Evolutionary conservation across 139 green algal species (phyloP).

Genomic region (Picochlorum sp.): DNA sequence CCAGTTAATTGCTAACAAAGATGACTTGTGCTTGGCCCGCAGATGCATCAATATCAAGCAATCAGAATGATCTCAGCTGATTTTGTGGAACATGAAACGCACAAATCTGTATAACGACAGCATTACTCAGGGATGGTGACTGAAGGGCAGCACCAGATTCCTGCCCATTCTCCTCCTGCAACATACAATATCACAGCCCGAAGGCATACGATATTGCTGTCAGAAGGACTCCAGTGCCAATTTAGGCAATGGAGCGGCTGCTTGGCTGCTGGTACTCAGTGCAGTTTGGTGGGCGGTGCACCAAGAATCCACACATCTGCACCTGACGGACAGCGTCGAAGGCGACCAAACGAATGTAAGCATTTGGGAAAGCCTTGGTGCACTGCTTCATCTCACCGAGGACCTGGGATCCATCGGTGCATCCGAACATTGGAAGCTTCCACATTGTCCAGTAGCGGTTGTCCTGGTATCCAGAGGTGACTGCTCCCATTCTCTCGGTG

Average conservation of each 20-base stretch:
- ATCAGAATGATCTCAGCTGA: slow-evolving; percentile 1
- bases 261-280: slow-evolving; percentile 7
- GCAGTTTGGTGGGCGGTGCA: slow-evolving; percentile 33
- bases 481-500: slow-evolving; percentile 53
- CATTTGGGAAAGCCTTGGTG: slow-evolving; percentile 81
- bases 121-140: too few relatives aligned
- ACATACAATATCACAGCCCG: not conserved
- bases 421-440: slow-evolving; percentile 99
- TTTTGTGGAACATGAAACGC: not conserved
- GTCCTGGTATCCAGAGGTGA: slow-evolving; percentile 60
- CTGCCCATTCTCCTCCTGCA: not conserved
- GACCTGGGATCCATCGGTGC: slow-evolving; percentile 84
- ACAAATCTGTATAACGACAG: not conserved
- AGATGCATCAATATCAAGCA: slow-evolving; percentile 5
- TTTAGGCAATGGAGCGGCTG: slow-evolving; percentile 15
- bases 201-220: not conserved
- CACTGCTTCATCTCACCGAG: slow-evolving; percentile 77
- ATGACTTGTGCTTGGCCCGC: not conserved
- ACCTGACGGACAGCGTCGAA: slow-evolving; percentile 65
- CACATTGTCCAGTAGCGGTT: slow-evolving; percentile 99
- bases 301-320: slow-evolving; percentile 62
- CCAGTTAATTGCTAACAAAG: not conserved
- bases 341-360: slow-evolving; percentile 87
- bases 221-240: not conserved
- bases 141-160: too few relatives aligned